These are phyloP conservation scores for Fusarium tanahbumbuense DNA, from an alignment of 2,329 filamentous ascomycete species.

Conservation along the genomic window DNA sequence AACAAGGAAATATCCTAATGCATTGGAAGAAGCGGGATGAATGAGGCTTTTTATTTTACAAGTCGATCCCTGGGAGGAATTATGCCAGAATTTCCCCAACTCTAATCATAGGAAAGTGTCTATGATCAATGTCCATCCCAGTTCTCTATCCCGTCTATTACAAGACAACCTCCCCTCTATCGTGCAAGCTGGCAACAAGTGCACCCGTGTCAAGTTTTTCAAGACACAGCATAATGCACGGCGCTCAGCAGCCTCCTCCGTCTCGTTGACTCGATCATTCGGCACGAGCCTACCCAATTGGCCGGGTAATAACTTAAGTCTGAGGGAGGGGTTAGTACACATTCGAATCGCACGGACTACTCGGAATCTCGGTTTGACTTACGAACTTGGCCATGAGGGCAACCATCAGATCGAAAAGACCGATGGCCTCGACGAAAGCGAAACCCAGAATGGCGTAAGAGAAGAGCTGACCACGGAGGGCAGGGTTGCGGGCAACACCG, in stretches of 20 bases:
- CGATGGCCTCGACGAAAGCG: conserved; percentile 93
- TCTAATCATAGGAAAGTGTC: conserved; percentile 52
- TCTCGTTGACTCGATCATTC: conserved; percentile 52
- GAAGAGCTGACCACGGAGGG: conserved; percentile 95
- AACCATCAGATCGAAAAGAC: conserved; percentile 92
- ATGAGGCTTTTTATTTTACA: conserved; percentile 60
- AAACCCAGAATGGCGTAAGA: conserved; percentile 95
- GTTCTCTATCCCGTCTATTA: conserved; percentile 57
- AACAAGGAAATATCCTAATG: conserved; percentile 48
- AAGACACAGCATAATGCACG: conserved; percentile 45
- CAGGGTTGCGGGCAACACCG: conserved; percentile 93
- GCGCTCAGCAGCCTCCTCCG: conserved; percentile 46
- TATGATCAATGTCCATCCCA: conserved; percentile 51
- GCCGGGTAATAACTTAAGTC: conserved; percentile 54
- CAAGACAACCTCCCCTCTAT: conserved; percentile 54
- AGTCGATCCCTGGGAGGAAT: conserved; percentile 52
- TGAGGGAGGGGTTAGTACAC: conserved; percentile 35
- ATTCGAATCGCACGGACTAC: neutral
- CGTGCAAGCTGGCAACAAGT: conserved; percentile 49
- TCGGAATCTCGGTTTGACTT: conserved; percentile 54
- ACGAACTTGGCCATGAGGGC: conserved; percentile 94
- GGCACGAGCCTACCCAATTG: conserved; percentile 52
- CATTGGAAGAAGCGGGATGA: conserved; percentile 53
- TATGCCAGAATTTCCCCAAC: conserved; percentile 50
- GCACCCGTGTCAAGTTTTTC: conserved; percentile 44